phyloP scores from a whole-genome alignment of 148 eudicot genomes.

The Vaccinium macrocarpon region DNA sequence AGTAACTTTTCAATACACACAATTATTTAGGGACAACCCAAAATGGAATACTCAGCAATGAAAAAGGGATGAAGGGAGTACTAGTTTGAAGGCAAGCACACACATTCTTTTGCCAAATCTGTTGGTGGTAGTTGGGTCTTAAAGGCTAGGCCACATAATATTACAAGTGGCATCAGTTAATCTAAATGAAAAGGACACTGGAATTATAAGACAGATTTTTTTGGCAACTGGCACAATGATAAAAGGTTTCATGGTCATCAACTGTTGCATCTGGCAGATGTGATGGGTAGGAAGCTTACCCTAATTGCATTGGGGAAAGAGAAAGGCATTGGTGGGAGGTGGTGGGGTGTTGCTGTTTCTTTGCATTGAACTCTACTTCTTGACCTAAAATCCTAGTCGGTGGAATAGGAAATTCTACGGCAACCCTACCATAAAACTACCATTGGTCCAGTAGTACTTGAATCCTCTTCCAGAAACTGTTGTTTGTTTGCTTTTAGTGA shows the following conservation, averaged over 20 bases:
- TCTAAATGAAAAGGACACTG: not conserved
- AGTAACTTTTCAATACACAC: too few species aligned
- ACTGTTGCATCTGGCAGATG: not conserved
- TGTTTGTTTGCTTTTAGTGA: not conserved
- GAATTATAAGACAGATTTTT: not conserved
- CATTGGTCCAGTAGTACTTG: not conserved
- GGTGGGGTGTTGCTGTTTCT: not conserved
- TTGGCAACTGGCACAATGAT: not conserved
- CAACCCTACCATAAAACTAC: not conserved
- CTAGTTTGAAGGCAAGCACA: not conserved
- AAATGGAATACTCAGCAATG: too few species aligned
- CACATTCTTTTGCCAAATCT: not conserved
- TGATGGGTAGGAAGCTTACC: too few species aligned
- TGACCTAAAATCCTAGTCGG: not conserved
- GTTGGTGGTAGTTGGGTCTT: not conserved
- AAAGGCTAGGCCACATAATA: not conserved
- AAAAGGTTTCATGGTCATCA: not conserved
- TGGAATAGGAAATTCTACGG: not conserved
- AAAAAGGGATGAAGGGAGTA: not conserved
- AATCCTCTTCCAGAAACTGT: not conserved
- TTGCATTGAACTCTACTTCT: not conserved
- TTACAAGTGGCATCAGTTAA: not conserved
- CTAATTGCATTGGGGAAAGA: too few species aligned
- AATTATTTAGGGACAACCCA: too few species aligned
- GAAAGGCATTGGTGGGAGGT: not conserved